Base-by-base conservation (phyloP, 352 stramenopile species). In the Globisporangium echinulatum region DNA sequence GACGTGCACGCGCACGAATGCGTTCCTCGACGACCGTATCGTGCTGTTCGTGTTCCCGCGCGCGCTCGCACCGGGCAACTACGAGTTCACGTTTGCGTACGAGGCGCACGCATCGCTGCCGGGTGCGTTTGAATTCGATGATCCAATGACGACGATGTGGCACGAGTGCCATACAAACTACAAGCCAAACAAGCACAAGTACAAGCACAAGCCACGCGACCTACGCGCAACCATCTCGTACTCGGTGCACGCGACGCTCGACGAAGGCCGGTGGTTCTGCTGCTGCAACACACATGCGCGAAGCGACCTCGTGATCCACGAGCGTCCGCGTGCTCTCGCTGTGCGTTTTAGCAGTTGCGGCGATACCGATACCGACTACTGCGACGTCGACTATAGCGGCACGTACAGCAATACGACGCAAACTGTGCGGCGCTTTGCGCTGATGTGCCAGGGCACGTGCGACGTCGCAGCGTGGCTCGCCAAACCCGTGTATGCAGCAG, bases 401-500 rank as follows among this genome's bases (percentile, higher is more conserved):
- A 64, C 36, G 51, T 64, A 49, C 40, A 70, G 73, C 63, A n/a
- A 60, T 8, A 77, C 61, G 19, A 58, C 56, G 6, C 62, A 81
- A 47, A 49, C 59, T 4, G 64, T 81, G 5, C 57, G 59, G n/a
- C 68, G 74, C 7, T 49, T 81, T 5, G 78, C 49, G 72, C 58
- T 81, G 64, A 56, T 70, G 51, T 53, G 66, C 60, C 67, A 77
- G 47, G 72, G 72, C 52, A 69, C 57, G 39, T 78, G 69, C 54
- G 40, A 63, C 25, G 44, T 78, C 25, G 57, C 67, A 7, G 70
- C 69, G 5, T 63, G 66, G 10, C 74, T 78, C 58, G 67, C 72
- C 57, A 72, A 77, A 55, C 66, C 72, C 11, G 61, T 68, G 55
- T 82, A 78, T 36, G 25, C 65, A 5, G 52, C 68, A 0, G 70